Conservation (phyloP, 768 basidiomycete genomes). For the Obba rivulosa region DNA sequence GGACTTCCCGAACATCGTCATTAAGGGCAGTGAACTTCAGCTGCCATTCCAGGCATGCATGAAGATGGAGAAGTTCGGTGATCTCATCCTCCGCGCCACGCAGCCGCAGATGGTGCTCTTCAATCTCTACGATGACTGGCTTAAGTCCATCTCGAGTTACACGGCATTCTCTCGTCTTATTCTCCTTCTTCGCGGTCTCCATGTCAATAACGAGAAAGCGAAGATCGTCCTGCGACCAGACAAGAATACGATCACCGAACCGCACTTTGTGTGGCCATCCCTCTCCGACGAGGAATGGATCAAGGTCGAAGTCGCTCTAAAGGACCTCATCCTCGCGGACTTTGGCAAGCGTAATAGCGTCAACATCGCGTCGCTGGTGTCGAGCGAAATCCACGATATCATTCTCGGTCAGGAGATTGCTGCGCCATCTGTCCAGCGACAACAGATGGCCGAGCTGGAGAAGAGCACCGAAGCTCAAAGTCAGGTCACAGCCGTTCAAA, state of each 20-base stretch:
- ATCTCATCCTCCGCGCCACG: slow-evolving; percentile 91
- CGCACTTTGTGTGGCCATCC: slow-evolving; percentile 97
- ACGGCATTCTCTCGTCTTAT: slow-evolving; percentile 98
- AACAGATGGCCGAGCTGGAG: slow-evolving; percentile 99
- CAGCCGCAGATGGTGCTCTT: slow-evolving; percentile 99
- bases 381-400: slow-evolving; percentile 95
- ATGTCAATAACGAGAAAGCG: slow-evolving; percentile 99
- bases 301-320: slow-evolving; percentile 97
- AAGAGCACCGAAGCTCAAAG: slow-evolving; percentile 92
- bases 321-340: slow-evolving; percentile 95
- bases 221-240: slow-evolving; percentile 98
- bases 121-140: slow-evolving; percentile 98
- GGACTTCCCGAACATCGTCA: slow-evolving; percentile 99
- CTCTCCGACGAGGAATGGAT: slow-evolving; percentile 96
- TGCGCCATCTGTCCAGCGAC: slow-evolving; percentile 90
- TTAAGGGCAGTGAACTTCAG: slow-evolving; percentile 97
- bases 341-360: slow-evolving; percentile 99
- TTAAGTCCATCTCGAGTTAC: slow-evolving; percentile 98
- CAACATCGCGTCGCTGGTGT: slow-evolving; percentile 95
- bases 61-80: slow-evolving; percentile 99
- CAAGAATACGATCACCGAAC: slow-evolving; percentile 94
- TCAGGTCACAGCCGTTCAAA: slow-evolving; percentile 95
- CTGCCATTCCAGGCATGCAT: slow-evolving; percentile 99
- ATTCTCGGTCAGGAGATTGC: slow-evolving; percentile 99
- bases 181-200: slow-evolving; percentile 91